phyloP scores from a whole-genome alignment of 2,329 filamentous ascomycete genomes.

The Diaporthe citrichinensis region DNA sequence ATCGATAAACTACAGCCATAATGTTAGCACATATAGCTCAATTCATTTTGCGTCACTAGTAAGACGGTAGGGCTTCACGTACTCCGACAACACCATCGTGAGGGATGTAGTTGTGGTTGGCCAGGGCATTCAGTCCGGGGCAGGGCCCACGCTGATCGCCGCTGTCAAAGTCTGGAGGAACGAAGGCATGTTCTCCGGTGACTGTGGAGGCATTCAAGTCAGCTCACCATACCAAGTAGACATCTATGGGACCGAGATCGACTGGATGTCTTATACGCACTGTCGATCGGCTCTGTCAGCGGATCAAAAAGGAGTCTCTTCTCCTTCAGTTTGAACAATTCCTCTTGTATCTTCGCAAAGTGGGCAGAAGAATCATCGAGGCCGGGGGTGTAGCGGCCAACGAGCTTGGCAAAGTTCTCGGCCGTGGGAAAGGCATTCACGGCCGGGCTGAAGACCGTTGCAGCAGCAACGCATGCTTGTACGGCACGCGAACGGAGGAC shows the following conservation, averaged over 20 bases:
- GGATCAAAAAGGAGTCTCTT: conserved; percentile 65
- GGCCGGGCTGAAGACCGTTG: not conserved
- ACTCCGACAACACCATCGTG: conserved; percentile 46
- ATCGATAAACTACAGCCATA: conserved; percentile 44
- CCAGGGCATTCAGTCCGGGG: conserved; percentile 49
- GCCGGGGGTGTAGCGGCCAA: not conserved
- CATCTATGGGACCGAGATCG: not conserved
- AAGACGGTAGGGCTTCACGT: accelerated
- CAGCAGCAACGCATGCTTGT: conserved; percentile 21
- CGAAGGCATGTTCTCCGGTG: conserved; percentile 25
- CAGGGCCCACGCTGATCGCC: conserved; percentile 49
- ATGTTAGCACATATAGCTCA: too few relatives aligned
- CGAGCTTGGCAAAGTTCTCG: conserved; percentile 19
- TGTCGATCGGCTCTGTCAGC: conserved; percentile 17
- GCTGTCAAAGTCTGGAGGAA: conserved; percentile 39
- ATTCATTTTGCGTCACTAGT: not conserved
- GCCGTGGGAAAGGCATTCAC: conserved; percentile 16
- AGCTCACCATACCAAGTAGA: not conserved
- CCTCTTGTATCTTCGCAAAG: conserved; percentile 20
- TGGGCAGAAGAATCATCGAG: conserved; percentile 14
- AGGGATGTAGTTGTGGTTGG: conserved; percentile 49
- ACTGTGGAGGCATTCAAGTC: conserved; percentile 2
- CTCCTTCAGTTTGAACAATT: conserved; percentile 50
- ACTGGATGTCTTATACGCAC: not conserved
- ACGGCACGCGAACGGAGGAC: conserved; percentile 3